Evolutionary conservation across 805 yeast genomes (phyloP).

Genomic region (Candida michaelii): DNA sequence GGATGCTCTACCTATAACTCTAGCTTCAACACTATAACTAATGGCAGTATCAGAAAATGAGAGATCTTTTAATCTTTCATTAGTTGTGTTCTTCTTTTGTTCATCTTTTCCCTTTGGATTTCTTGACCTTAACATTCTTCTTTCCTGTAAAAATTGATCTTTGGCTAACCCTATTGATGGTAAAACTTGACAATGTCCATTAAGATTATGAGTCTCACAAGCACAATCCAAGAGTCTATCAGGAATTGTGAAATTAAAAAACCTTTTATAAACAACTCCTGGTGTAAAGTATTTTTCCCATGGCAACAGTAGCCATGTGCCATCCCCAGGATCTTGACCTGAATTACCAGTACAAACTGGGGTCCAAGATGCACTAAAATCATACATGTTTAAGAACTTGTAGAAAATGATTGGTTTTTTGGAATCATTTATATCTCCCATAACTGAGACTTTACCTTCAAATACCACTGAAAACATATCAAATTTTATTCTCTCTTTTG

Average conservation of each 20-base stretch:
- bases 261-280: conserved; percentile 35
- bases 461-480: conserved; percentile 43
- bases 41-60: conserved; percentile 33
- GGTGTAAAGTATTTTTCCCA: conserved; percentile 30
- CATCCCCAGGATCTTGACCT: conserved; percentile 33
- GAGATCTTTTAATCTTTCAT: conserved; percentile 26
- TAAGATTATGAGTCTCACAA: conserved; percentile 34
- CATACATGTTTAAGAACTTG: conserved; percentile 42
- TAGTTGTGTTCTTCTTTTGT: not conserved
- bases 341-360: conserved; percentile 26
- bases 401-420: conserved; percentile 19
- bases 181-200: conserved; percentile 35
- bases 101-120: conserved; percentile 16
- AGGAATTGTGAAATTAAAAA: conserved; percentile 40
- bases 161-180: conserved; percentile 37
- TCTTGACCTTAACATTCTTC: conserved; percentile 26
- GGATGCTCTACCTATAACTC: conserved; percentile 39
- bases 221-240: conserved; percentile 35
- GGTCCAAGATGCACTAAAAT: conserved; percentile 44
- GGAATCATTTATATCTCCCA: conserved; percentile 14
- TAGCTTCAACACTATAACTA: conserved; percentile 35
- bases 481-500: conserved; percentile 29
- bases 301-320: conserved; percentile 26
- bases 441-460: conserved; percentile 32
- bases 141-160: conserved; percentile 24